Percentiles rank a stretch among this genome's conserved stretches.
phyloP scores from a whole-genome alignment of 345 rosid species.

The Hibiscus syriacus region DNA sequence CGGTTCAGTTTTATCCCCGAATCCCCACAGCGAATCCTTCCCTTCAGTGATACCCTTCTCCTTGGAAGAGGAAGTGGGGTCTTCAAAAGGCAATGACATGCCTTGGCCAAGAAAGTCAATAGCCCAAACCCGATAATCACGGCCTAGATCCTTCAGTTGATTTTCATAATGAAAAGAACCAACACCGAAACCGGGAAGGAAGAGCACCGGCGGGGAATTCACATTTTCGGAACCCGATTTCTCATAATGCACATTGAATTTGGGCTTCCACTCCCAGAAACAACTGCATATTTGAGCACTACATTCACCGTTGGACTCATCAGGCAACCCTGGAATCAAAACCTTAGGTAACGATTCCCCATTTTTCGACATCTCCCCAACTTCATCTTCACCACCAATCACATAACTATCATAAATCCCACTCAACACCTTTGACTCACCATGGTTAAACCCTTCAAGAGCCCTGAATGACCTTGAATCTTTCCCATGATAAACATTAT shows the following conservation, averaged over 20 bases:
- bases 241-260: constrained; percentile 66
- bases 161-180: too few relatives aligned
- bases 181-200: constrained; percentile 96
- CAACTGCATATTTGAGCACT: constrained; percentile 48
- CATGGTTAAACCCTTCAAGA: constrained; percentile 14
- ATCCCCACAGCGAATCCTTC: constrained; percentile 56
- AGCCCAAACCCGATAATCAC: too few relatives aligned
- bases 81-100: constrained; percentile 62
- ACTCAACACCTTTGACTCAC: constrained; percentile 31
- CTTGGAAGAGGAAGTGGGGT: constrained; percentile 45
- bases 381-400: constrained; percentile 43
- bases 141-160: too few relatives aligned
- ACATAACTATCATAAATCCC: constrained; percentile 46
- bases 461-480: constrained; percentile 11
- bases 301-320: constrained; percentile 34
- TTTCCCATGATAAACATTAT: constrained; percentile 7
- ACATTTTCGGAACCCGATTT: constrained; percentile 58
- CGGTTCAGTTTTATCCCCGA: constrained; percentile 66
- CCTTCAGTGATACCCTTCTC: background rate
- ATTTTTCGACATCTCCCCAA: constrained; percentile 23
- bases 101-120: constrained; percentile 96
- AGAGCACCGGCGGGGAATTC: constrained; percentile 60
- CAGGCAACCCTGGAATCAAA: constrained; percentile 69
- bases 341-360: constrained; percentile 36
- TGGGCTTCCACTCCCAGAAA: constrained; percentile 83